Evolutionary conservation across 345 rosid genomes (phyloP).

Genomic region (Aquilaria malaccensis): DNA sequence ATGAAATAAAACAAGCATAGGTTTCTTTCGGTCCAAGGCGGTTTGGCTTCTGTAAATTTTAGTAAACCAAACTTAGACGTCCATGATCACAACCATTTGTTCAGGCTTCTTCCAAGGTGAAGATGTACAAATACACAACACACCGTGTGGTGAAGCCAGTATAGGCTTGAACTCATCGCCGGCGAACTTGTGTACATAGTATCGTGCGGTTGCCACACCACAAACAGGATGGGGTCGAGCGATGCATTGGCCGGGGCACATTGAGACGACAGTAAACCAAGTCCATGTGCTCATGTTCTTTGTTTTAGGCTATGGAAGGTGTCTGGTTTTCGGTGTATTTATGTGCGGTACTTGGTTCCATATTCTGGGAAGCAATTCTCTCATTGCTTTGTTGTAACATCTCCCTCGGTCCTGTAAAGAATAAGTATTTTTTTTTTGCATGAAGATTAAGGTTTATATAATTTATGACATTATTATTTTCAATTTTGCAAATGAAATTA

Average conservation of each 20-base stretch:
- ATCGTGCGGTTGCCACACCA: conserved; percentile 9
- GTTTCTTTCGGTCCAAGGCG: conserved; percentile 16
- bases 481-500: too few relatives aligned
- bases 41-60: conserved; percentile 8
- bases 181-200: conserved; percentile 22
- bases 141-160: conserved; percentile 26
- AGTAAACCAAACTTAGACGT: conserved; percentile 17
- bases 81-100: conserved; percentile 24
- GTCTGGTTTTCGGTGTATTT: conserved; percentile 32
- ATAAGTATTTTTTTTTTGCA: too few relatives aligned
- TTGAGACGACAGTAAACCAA: conserved; percentile 35
- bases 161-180: conserved; percentile 30
- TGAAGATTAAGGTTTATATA: background rate
- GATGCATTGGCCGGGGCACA: conserved; percentile 32
- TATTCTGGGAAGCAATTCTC: conserved; percentile 20
- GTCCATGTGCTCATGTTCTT: conserved; percentile 57
- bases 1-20: conserved; percentile 8
- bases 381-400: conserved; percentile 24
- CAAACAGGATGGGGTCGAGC: conserved; percentile 13
- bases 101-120: conserved; percentile 41
- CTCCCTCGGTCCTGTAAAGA: too few relatives aligned
- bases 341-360: background rate
- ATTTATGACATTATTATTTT: too few relatives aligned
- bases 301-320: conserved; percentile 26
- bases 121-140: conserved; percentile 78